Evolutionary conservation across 257 asterid species (phyloP), one percentile per base, ranked within the genome.

Genomic region (Solanum arcanum): DNA sequence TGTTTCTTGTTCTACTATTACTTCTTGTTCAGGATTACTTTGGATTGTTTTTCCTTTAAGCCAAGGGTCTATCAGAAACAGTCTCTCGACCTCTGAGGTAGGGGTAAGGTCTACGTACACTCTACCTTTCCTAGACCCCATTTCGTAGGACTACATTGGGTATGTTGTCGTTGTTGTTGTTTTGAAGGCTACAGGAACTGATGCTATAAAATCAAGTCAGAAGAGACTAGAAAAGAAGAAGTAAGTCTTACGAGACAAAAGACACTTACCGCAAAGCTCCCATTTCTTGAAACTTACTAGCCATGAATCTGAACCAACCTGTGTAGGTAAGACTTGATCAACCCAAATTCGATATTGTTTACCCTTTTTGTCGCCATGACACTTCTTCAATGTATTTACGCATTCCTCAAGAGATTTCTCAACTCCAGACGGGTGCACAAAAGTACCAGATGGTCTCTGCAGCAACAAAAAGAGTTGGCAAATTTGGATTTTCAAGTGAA

Each of bases 221-320:
- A 59, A 20, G 25, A 59, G 0, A 59, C 66, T 59, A 59, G 66
- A 59, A 59, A 20, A 56, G 66, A 56, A 56, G 64, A 59, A 59
- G 66, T 20, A 56, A 56, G 1, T 33, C 47, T 84, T 27, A 83
- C 20, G 18, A 80, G 90, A 31, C 72, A 80, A 59, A 27, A 16
- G 37, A 86, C 37, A 75, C 93, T 91, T 84, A 94, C 99, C 98
- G 83, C 90, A 89, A 89, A 91, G 95, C 89, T 96, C 99, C 94
- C 97, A 97, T 86, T 94, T 97, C 97, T 95, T 97, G 91, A 94
- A 96, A 85, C 89, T 93, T 74, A 95, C 98, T 47, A 95, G 89
- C 99, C 99, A 97, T 3, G 94, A 90, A 78, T 92, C 96, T 27
- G 94, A 93, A 86, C 94, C 96, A 84, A 92, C 89, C 90, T 93